These are phyloP conservation scores for Pinus tabuliformis DNA, from an alignment of 75 land plant genomes.

Conservation along the genomic window DNA sequence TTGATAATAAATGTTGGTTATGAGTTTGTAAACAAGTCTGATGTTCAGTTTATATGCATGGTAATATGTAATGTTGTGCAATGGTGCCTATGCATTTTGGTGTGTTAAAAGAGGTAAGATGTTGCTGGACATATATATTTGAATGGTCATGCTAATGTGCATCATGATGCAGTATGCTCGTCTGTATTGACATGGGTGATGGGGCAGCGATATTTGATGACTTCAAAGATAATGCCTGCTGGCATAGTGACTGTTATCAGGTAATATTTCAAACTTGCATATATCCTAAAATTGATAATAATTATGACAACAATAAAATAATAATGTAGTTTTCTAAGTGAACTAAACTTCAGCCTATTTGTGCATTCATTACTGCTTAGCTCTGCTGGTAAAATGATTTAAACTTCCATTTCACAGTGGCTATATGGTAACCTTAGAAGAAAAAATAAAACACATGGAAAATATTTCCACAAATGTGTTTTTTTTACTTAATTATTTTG, in stretches of 20 bases:
- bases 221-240: slow-evolving; percentile 98
- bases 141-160: slow-evolving; percentile 1
- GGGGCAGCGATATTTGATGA: slow-evolving; percentile 80
- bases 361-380: too few relatives aligned
- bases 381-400: too few relatives aligned
- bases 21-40: background rate
- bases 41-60: background rate
- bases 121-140: background rate
- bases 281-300: too few relatives aligned
- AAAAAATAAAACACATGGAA: too few relatives aligned
- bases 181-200: slow-evolving; percentile 72
- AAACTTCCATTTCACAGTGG: too few relatives aligned
- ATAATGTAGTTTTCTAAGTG: too few relatives aligned
- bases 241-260: slow-evolving; percentile 91
- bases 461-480: too few relatives aligned
- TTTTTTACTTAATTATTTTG: too few relatives aligned
- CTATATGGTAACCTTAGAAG: too few relatives aligned
- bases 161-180: slow-evolving; percentile 58
- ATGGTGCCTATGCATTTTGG: background rate
- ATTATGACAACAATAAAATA: too few relatives aligned
- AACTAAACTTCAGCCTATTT: too few relatives aligned
- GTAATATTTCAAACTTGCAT: slow-evolving; percentile 23
- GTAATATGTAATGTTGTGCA: background rate
- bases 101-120: background rate
- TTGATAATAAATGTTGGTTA: background rate